phyloP scores from a whole-genome alignment of 2,329 filamentous ascomycete genomes.

The Teratosphaeria pseudoeucalypti region DNA sequence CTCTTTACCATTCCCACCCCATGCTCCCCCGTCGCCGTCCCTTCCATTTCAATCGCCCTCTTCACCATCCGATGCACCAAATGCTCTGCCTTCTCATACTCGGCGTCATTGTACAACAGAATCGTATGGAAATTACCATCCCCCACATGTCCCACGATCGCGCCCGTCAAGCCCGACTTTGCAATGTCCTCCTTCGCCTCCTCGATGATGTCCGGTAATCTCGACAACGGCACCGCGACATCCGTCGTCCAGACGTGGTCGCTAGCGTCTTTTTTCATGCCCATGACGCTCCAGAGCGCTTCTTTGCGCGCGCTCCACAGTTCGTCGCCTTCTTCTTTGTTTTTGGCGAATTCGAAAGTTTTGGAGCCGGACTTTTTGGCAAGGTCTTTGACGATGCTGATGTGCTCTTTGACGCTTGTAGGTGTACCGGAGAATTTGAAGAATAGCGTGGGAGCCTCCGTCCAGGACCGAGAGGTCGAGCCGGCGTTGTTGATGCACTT shows the following conservation, averaged over 20 bases:
- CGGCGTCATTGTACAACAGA: constrained; percentile 54
- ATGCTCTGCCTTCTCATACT: constrained; percentile 56
- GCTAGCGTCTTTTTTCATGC: constrained; percentile 47
- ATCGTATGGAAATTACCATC: constrained; percentile 67
- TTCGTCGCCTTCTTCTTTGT: constrained; percentile 54
- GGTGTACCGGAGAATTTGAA: constrained; percentile 65
- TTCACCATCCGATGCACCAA: constrained; percentile 79
- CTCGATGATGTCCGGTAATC: constrained; percentile 64
- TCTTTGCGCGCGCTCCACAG: constrained; percentile 69
- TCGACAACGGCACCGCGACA: constrained; percentile 65
- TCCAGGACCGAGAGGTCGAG: constrained; percentile 54
- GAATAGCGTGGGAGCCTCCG: constrained; percentile 60
- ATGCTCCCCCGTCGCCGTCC: constrained; percentile 77
- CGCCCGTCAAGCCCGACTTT: constrained; percentile 51
- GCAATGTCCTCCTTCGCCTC: constrained; percentile 59
- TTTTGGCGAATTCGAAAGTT: constrained; percentile 59
- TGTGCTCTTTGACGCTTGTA: constrained; percentile 65
- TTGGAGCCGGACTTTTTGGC: constrained; percentile 50
- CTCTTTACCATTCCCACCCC: constrained; percentile 76
- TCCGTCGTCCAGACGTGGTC: constrained; percentile 71
- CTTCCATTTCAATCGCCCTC: constrained; percentile 67
- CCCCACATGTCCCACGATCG: constrained; percentile 63
- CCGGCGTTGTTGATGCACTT: constrained; percentile 58
- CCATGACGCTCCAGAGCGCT: constrained; percentile 62
- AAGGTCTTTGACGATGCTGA: constrained; percentile 54